Evolutionary conservation across 305 asterid genomes (phyloP).

Genomic region (Fraxinus latifolia): DNA sequence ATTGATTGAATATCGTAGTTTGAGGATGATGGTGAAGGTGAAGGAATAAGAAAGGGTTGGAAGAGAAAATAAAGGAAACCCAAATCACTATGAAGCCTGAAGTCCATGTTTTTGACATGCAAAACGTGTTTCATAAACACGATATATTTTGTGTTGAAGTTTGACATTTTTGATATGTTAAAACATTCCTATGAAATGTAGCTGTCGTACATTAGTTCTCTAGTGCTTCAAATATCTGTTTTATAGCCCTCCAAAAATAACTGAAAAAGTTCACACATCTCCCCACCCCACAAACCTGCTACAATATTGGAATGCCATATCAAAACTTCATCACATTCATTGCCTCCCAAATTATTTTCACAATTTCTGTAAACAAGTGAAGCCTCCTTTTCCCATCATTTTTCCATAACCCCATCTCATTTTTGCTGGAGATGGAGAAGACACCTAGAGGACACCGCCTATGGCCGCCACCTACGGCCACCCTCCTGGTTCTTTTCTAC

Average conservation of each 20-base stretch:
- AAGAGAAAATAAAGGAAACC: too few species aligned
- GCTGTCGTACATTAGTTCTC: neutral
- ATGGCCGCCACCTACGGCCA: conserved; percentile 12
- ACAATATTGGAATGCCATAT: neutral
- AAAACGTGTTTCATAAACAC: neutral
- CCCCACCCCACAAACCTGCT: conserved; percentile 27
- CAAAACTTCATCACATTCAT: neutral
- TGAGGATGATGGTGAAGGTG: neutral
- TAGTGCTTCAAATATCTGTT: neutral
- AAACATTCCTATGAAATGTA: neutral
- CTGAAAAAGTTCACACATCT: neutral
- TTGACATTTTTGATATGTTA: neutral
- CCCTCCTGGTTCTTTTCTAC: conserved; percentile 51
- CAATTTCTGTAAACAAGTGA: conserved; percentile 1
- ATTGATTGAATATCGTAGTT: too few species aligned
- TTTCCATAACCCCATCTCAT: conserved; percentile 17
- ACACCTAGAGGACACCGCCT: conserved; percentile 35
- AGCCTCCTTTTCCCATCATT: conserved; percentile 29
- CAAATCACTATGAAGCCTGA: neutral
- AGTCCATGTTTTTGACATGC: neutral
- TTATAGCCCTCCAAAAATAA: conserved; percentile 17
- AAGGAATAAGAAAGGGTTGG: neutral
- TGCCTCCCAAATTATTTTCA: neutral
- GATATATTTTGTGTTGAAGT: too few species aligned
- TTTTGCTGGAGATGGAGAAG: conserved; percentile 45